phyloP scores from a whole-genome alignment of 192 early-diverging fungal genomes.

The Backusella psychrophila region DNA sequence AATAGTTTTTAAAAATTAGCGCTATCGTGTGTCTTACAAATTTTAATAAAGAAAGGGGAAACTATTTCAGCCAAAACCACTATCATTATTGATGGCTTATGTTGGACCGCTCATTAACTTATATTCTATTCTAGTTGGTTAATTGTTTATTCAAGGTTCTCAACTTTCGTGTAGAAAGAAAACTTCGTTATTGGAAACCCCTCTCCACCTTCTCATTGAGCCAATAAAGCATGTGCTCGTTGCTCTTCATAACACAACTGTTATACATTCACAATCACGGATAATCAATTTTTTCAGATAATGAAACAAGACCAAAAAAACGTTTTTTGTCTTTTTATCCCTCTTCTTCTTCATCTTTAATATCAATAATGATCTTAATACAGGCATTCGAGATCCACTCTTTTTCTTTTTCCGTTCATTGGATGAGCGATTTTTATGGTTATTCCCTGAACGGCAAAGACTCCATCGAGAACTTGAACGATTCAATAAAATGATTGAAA shows the following conservation, averaged over 20 bases:
- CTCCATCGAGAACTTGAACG: neutral
- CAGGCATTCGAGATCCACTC: slow-evolving; percentile 33
- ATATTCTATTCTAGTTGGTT: too few relatives aligned
- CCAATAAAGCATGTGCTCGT: neutral
- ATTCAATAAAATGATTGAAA: slow-evolving; percentile 8
- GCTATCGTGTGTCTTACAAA: too few relatives aligned
- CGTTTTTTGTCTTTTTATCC: neutral
- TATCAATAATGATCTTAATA: neutral
- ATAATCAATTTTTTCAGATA: neutral
- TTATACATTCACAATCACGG: neutral
- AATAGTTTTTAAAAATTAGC: too few relatives aligned
- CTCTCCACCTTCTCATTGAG: neutral
- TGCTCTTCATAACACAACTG: neutral
- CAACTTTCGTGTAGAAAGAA: too few relatives aligned
- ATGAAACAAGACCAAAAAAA: neutral
- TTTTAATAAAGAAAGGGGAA: too few relatives aligned
- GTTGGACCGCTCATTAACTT: too few relatives aligned
- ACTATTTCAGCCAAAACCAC: too few relatives aligned
- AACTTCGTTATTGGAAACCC: too few relatives aligned
- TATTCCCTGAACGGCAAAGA: slow-evolving; percentile 2
- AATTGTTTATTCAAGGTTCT: too few relatives aligned
- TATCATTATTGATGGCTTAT: too few relatives aligned
- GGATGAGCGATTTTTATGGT: slow-evolving; percentile 23
- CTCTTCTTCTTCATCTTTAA: neutral
- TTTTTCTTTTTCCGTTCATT: slow-evolving; percentile 54